A percentile compares a stretch with the other conserved stretches of the same genome.
Conservation (phyloP, 768 basidiomycete genomes). For the Rhizopogon rudus region DNA sequence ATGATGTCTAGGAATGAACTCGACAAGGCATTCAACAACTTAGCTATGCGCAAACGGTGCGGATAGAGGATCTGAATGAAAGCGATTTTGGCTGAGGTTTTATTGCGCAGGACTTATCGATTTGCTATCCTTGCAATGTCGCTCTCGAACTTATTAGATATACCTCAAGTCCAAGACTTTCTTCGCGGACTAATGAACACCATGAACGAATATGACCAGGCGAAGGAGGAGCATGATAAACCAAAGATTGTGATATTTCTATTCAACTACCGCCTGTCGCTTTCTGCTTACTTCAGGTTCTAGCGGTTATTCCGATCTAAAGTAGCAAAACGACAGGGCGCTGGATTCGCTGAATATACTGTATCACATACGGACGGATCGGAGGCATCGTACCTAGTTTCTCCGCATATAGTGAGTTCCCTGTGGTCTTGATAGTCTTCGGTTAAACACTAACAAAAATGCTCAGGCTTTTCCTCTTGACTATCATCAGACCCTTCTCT, state of each 20-base stretch:
- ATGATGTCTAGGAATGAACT: constrained; percentile 71
- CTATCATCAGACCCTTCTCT: constrained; percentile 85
- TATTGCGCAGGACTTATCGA: constrained; percentile 58
- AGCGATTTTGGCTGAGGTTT: not conserved
- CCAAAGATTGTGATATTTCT: constrained; percentile 57
- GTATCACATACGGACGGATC: constrained; percentile 53
- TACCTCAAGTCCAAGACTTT: constrained; percentile 75
- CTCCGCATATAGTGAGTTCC: constrained; percentile 67
- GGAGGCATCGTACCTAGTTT: constrained; percentile 66
- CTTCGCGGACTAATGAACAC: constrained; percentile 69
- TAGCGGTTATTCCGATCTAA: constrained; percentile 61
- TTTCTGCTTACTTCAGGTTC: constrained; percentile 7
- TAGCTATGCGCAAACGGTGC: constrained; percentile 75
- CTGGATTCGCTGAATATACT: constrained; percentile 52
- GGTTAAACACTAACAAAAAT: constrained; percentile 4
- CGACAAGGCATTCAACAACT: constrained; percentile 68
- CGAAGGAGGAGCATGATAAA: constrained; percentile 47
- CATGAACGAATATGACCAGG: constrained; percentile 73
- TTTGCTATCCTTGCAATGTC: constrained; percentile 87
- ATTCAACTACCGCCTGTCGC: not conserved
- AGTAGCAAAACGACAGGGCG: constrained; percentile 46
- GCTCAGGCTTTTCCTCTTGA: constrained; percentile 81
- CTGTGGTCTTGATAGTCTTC: not conserved
- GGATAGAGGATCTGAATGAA: constrained; percentile 12
- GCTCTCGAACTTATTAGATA: constrained; percentile 75